phyloP scores from a whole-genome alignment of 2,329 filamentous ascomycete species.

The Macroventuria anomochaeta region DNA sequence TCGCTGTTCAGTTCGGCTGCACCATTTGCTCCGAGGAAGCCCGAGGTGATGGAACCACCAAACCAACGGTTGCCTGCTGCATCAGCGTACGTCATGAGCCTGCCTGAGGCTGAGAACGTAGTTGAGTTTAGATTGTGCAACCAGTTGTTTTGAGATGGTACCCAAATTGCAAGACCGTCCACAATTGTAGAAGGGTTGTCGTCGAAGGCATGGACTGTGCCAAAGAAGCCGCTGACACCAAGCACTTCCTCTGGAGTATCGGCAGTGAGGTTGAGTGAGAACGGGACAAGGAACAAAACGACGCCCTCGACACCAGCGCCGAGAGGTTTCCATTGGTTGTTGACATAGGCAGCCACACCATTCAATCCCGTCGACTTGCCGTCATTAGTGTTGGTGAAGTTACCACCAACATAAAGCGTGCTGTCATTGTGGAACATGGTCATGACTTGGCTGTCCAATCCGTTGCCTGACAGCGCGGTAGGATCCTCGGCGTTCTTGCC shows the following conservation, averaged over 20 bases:
- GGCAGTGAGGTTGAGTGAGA: slow-evolving; percentile 78
- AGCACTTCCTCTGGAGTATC: slow-evolving; percentile 74
- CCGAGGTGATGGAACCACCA: slow-evolving; percentile 81
- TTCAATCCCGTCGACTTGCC: slow-evolving; percentile 69
- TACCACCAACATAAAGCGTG: slow-evolving; percentile 75
- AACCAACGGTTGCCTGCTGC: slow-evolving; percentile 69
- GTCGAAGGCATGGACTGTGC: slow-evolving; percentile 71
- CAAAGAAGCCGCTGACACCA: slow-evolving; percentile 81
- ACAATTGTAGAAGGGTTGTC: slow-evolving; percentile 67
- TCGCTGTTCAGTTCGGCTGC: slow-evolving; percentile 67
- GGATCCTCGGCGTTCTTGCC: slow-evolving; percentile 62
- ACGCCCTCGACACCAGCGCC: slow-evolving; percentile 85
- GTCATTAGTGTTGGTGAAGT: slow-evolving; percentile 76
- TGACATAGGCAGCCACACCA: slow-evolving; percentile 76
- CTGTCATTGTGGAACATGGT: slow-evolving; percentile 72
- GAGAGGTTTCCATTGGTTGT: slow-evolving; percentile 76
- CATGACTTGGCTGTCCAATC: slow-evolving; percentile 80
- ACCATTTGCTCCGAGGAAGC: slow-evolving; percentile 74
- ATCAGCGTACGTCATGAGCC: slow-evolving; percentile 73
- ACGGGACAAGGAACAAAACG: slow-evolving; percentile 75
- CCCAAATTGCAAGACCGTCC: slow-evolving; percentile 87
- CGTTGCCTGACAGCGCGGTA: slow-evolving; percentile 69
- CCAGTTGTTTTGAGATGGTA: slow-evolving; percentile 86
- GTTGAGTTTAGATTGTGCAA: slow-evolving; percentile 74
- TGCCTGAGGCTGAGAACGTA: slow-evolving; percentile 72